Base-by-base conservation (phyloP, 805 yeast genomes). In the Saccharomyces cerevisiae region DNA sequence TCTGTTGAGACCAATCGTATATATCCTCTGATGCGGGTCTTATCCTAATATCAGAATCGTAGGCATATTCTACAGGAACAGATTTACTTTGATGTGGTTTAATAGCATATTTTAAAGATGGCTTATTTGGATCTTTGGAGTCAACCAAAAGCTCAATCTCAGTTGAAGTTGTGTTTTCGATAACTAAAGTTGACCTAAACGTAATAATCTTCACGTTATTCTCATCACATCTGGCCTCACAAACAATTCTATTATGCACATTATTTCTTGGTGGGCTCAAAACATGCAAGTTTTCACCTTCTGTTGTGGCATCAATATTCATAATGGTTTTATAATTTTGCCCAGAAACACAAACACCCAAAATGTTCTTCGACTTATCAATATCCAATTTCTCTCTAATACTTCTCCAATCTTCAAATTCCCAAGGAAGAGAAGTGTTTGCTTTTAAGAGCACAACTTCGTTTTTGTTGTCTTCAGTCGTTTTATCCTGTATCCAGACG, bases 381-480 rank as follows among this genome's bases (percentile, higher is more conserved):
- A 85, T 80, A 57, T 81, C 84, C 53, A 91, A 72, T 53, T 83
- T 82, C 64, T 92, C 96, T 69, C 99, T 83, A 26, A 90, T 79
- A 30, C 78, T 77, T 57, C 88, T 77, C 97, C 98, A 94, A 65
- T 92, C 97, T 63, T 91, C 96, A 73, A 95, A 95, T 46, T 90
- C 83, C 97, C 98, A 94, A 0, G 88, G 85, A 4, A 80, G 66
- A 3, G 70, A 68, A 4, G 79, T 81, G 1, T 79, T 79, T 51
- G 82, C 75, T 43, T 73, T 68, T 14, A 87, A 64, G 17, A 36
- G 13, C 0, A 61, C 41, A 0, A 77, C 73, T 14, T 70, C 31
- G 1, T 60, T 62, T 9, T 56, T 51, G 13, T 58, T 60, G 28
- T 59, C 65, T 2, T 69, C 66, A 3, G 63, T 62, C 30, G 66